phyloP scores from a whole-genome alignment of 805 yeast genomes.

The Wickerhamomyces chambardii region DNA sequence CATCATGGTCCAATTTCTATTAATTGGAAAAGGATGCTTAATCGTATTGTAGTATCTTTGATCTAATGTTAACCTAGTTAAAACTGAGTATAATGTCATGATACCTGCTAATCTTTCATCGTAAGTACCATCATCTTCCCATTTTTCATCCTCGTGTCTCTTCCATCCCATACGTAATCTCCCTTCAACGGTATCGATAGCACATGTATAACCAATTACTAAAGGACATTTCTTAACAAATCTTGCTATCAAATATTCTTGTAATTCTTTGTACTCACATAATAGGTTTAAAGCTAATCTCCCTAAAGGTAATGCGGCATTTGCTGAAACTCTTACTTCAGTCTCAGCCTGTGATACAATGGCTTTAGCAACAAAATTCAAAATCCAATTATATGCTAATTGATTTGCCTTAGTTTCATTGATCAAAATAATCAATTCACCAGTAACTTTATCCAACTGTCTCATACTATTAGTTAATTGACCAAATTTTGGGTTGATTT shows the following conservation, averaged over 20 bases:
- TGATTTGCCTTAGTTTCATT: constrained; percentile 35
- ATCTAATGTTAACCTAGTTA: constrained; percentile 43
- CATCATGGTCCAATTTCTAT: constrained; percentile 60
- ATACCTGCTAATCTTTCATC: constrained; percentile 88
- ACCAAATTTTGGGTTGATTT: constrained; percentile 84
- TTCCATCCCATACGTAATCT: constrained; percentile 85
- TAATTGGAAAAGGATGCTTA: constrained; percentile 47
- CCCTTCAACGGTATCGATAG: constrained; percentile 76
- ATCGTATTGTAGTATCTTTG: constrained; percentile 16
- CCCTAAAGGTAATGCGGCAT: constrained; percentile 75
- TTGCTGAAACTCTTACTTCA: constrained; percentile 75
- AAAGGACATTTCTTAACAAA: constrained; percentile 88
- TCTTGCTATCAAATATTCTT: constrained; percentile 50
- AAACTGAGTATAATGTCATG: constrained; percentile 67
- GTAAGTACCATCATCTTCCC: constrained; percentile 56
- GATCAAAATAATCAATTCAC: constrained; percentile 43
- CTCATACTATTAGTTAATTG: constrained; percentile 68
- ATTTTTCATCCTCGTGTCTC: constrained; percentile 28
- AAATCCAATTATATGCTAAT: constrained; percentile 59
- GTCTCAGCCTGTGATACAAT: constrained; percentile 88
- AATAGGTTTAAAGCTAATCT: constrained; percentile 49
- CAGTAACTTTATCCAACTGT: constrained; percentile 46
- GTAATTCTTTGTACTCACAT: constrained; percentile 32
- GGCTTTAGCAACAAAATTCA: constrained; percentile 80
- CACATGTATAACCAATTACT: constrained; percentile 73